Percentiles rank a stretch among this genome's conserved stretches.
Conservation (phyloP, 495 filamentous ascomycete genomes). For the Podospora anserina region DNA sequence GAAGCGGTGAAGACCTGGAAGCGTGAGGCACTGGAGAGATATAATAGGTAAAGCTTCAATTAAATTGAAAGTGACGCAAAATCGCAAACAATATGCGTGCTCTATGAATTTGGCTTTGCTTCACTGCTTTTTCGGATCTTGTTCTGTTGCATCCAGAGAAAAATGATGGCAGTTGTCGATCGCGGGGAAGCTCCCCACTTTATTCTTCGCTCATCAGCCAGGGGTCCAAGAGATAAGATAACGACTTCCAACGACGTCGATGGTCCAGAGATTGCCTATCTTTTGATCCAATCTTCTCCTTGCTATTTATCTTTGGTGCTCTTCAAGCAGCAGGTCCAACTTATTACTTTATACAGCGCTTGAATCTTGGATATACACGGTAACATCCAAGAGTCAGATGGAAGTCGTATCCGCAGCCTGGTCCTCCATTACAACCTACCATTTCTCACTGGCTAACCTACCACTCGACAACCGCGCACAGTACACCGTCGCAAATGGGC, state of each 20-base stretch:
- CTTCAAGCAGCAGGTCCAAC: background rate
- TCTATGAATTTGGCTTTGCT: background rate
- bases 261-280: background rate
- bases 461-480: background rate
- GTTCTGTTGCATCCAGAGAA: background rate
- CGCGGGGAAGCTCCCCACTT: slow-evolving; percentile 1
- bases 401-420: background rate
- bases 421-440: background rate
- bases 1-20: background rate
- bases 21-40: background rate
- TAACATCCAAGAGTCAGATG: background rate
- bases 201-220: background rate
- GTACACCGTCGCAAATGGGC: background rate
- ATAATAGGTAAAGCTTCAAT: background rate
- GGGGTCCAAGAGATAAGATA: slow-evolving; percentile 3
- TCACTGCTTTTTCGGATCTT: background rate
- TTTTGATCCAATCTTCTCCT: background rate
- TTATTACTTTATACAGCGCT: background rate
- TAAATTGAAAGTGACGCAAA: background rate
- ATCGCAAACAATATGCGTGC: background rate
- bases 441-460: background rate
- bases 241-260: background rate
- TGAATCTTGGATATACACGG: background rate
- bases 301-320: background rate
- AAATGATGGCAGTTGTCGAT: background rate